Percentiles rank a stretch among this genome's conserved stretches.
Evolutionary conservation across 768 basidiomycete species (phyloP).

Genomic region (Lepiota brunneoincarnata): DNA sequence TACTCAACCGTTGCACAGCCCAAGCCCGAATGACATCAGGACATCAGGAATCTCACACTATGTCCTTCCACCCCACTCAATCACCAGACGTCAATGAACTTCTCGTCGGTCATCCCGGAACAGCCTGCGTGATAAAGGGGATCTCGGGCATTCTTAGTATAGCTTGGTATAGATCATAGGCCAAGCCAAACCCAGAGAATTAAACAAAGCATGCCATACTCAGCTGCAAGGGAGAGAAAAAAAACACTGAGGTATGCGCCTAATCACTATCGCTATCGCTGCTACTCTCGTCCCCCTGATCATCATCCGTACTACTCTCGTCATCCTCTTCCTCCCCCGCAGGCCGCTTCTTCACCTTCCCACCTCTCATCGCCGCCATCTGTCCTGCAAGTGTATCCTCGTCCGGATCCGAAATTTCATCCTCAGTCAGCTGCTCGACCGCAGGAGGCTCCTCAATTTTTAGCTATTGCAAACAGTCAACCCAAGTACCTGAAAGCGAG

Average conservation of each 20-base stretch:
- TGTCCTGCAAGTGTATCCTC: slow-evolving; percentile 96
- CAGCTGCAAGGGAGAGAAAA: neutral
- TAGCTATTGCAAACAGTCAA: slow-evolving; percentile 46
- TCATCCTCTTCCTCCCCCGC: slow-evolving; percentile 50
- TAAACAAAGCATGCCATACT: too few relatives aligned
- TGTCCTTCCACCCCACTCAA: neutral
- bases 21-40: neutral
- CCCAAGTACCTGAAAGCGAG: neutral
- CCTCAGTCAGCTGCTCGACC: slow-evolving; percentile 66
- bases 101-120: neutral
- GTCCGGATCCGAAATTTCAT: slow-evolving; percentile 97
- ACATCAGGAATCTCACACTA: neutral
- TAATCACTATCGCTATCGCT: slow-evolving; percentile 29
- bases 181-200: too few relatives aligned
- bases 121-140: neutral
- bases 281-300: slow-evolving; percentile 51
- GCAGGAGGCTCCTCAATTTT: slow-evolving; percentile 75
- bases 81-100: neutral
- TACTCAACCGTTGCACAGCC: too few relatives aligned
- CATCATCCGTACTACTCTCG: slow-evolving; percentile 45
- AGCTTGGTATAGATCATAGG: too few relatives aligned
- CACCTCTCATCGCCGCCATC: slow-evolving; percentile 95
- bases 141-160: neutral
- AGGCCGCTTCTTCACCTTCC: slow-evolving; percentile 66
- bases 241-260: neutral